These are phyloP conservation scores for Microstroma glucosiphilum DNA, from an alignment of 1,284 basidiomycete genomes.

Conservation along the genomic window DNA sequence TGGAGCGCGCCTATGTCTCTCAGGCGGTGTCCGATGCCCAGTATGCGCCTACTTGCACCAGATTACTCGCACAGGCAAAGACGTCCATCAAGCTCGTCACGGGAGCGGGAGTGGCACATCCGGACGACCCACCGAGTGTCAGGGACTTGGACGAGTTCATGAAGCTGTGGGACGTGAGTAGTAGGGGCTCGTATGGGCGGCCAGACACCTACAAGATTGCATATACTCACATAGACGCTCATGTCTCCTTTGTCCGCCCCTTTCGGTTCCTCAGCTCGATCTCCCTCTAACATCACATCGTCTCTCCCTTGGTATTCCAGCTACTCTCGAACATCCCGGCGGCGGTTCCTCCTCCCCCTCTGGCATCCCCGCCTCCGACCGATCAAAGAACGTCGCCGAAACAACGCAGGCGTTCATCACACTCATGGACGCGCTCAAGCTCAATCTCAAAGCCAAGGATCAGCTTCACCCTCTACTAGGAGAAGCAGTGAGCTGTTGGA, in stretches of 20 bases:
- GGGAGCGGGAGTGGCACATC: background rate
- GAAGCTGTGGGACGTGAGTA: constrained; percentile 61
- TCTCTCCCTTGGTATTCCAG: constrained; percentile 84
- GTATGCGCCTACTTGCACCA: constrained; percentile 89
- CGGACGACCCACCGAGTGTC: constrained; percentile 19
- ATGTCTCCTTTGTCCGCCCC: too few relatives aligned
- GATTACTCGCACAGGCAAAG: constrained; percentile 89
- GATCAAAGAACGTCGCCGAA: constrained; percentile 95
- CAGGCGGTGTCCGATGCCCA: constrained; percentile 67
- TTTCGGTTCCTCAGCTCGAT: constrained; percentile 65
- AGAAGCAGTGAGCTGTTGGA: constrained; percentile 74
- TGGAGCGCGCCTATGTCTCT: constrained; percentile 89
- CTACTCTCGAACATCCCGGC: constrained; percentile 76
- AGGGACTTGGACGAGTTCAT: constrained; percentile 63
- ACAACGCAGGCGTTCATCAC: constrained; percentile 94
- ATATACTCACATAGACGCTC: too few relatives aligned
- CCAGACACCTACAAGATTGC: too few relatives aligned
- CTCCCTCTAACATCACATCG: constrained; percentile 84
- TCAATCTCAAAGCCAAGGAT: constrained; percentile 88
- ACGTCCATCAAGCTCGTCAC: constrained; percentile 86
- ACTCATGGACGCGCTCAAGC: constrained; percentile 93
- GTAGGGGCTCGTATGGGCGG: too few relatives aligned
- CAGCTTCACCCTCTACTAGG: constrained; percentile 90
- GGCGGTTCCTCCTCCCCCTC: background rate
- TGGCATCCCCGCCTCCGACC: constrained; percentile 63